A percentile compares a stretch with the other conserved stretches of the same genome.
Conservation (phyloP, 2,329 filamentous ascomycete species). For the Sporothrix protearum region DNA sequence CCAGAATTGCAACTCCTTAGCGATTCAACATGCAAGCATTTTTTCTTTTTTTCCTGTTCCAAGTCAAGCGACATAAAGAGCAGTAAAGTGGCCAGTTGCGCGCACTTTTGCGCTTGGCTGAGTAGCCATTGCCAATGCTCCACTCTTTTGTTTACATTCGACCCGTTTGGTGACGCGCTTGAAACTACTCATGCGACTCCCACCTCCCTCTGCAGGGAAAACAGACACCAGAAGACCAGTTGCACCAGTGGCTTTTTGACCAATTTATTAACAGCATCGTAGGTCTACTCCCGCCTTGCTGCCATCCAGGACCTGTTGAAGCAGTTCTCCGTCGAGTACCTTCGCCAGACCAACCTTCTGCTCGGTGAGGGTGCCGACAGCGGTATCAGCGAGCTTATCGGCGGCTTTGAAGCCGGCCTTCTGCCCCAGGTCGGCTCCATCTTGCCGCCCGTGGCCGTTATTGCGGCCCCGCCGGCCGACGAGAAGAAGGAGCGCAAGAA, state of each 20-base stretch:
- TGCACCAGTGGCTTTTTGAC: not conserved
- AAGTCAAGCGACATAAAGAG: not conserved
- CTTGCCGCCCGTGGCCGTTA: constrained; percentile 38
- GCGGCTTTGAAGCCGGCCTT: constrained; percentile 53
- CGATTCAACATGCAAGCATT: not conserved
- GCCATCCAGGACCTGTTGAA: constrained; percentile 77
- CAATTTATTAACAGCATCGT: constrained; percentile 33
- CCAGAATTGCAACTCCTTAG: not conserved
- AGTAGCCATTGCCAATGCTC: not conserved
- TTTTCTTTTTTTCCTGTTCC: not conserved
- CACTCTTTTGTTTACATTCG: constrained; percentile 16
- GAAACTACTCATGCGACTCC: not conserved
- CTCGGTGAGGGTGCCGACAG: constrained; percentile 61
- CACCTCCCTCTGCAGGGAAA: not conserved
- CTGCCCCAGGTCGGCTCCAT: constrained; percentile 38
- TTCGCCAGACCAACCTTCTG: constrained; percentile 82
- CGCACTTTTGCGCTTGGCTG: not conserved
- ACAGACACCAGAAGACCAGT: not conserved
- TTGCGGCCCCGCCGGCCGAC: constrained; percentile 46
- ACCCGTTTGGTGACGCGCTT: constrained; percentile 5
- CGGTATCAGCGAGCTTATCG: constrained; percentile 46
- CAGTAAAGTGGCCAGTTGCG: not conserved
- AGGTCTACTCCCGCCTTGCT: constrained; percentile 75
- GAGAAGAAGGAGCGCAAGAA: constrained; percentile 89
- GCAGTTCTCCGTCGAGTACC: constrained; percentile 76